Conservation (phyloP, 2,329 filamentous ascomycete species). For the Trichoderma cornu-damae region DNA sequence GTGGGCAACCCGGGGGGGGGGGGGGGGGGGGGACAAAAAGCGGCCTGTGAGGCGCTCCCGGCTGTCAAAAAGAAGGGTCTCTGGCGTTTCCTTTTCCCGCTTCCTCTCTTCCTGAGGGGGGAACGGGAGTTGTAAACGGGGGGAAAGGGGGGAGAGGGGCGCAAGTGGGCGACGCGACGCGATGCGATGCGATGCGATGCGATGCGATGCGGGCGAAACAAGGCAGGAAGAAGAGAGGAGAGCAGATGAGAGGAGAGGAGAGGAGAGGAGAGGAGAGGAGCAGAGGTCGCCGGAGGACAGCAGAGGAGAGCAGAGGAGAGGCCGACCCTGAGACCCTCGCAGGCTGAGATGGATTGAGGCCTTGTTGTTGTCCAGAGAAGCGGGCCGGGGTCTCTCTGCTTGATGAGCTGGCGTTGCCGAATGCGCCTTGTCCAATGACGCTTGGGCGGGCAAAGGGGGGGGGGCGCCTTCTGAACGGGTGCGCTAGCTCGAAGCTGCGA, state of each 20-base stretch:
- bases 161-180: constrained; percentile 12
- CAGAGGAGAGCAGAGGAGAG: too few species aligned
- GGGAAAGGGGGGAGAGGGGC: neutral
- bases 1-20: neutral
- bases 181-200: too few species aligned
- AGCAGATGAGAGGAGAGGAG: too few species aligned
- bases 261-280: too few species aligned
- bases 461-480: constrained; percentile 21
- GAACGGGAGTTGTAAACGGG: neutral
- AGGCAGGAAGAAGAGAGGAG: too few species aligned
- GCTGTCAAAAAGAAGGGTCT: neutral
- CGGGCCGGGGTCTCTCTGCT: constrained; percentile 21
- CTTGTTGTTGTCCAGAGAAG: constrained; percentile 35
- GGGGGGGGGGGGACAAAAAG: neutral
- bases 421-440: constrained; percentile 34
- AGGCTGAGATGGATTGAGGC: constrained; percentile 18
- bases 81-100: neutral
- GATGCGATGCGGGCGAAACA: neutral
- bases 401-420: constrained; percentile 41
- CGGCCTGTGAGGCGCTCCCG: neutral
- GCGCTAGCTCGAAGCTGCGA: constrained; percentile 5
- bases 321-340: neutral
- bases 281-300: too few species aligned
- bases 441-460: constrained; percentile 26
- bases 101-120: neutral